These are phyloP conservation scores for Microcyclospora pomicola DNA, from an alignment of 2,329 filamentous ascomycete species.

Conservation along the genomic window DNA sequence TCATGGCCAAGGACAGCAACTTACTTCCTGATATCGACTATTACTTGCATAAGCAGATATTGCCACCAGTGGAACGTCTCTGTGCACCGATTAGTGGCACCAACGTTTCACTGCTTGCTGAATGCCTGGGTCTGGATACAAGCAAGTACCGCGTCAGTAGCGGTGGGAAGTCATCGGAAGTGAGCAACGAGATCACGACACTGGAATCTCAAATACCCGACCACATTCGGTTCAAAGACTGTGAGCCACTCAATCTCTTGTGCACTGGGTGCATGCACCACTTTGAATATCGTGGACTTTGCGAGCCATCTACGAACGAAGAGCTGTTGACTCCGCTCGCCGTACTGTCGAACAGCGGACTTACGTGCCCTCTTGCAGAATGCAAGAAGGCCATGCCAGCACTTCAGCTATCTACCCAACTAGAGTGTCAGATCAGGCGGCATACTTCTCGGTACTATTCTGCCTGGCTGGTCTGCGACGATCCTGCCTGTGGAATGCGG, in stretches of 20 bases:
- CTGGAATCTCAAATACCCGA: constrained; percentile 92
- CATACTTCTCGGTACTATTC: constrained; percentile 81
- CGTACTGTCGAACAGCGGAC: constrained; percentile 56
- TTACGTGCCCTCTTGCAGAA: constrained; percentile 50
- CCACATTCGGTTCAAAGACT: constrained; percentile 73
- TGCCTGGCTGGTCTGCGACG: constrained; percentile 81
- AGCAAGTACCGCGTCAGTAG: constrained; percentile 66
- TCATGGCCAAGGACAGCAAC: constrained; percentile 59
- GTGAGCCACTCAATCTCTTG: constrained; percentile 59
- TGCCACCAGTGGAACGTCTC: constrained; percentile 92
- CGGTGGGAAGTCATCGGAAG: constrained; percentile 37
- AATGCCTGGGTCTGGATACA: constrained; percentile 84
- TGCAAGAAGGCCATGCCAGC: constrained; percentile 55
- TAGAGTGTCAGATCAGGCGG: constrained; percentile 69
- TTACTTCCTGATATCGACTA: constrained; percentile 88
- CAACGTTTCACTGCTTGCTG: constrained; percentile 75
- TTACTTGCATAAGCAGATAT: constrained; percentile 96
- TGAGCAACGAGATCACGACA: constrained; percentile 63
- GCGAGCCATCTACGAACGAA: constrained; percentile 19
- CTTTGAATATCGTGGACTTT: constrained; percentile 64
- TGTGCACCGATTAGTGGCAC: constrained; percentile 93
- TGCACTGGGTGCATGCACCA: constrained; percentile 67
- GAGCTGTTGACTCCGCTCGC: constrained; percentile 30
- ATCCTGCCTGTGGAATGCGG: constrained; percentile 69
- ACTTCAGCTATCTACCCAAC: constrained; percentile 67